Percentiles rank a stretch among this genome's conserved stretches.
Conservation (phyloP, 2,329 filamentous ascomycete genomes). For the Ascomycota sp. region DNA sequence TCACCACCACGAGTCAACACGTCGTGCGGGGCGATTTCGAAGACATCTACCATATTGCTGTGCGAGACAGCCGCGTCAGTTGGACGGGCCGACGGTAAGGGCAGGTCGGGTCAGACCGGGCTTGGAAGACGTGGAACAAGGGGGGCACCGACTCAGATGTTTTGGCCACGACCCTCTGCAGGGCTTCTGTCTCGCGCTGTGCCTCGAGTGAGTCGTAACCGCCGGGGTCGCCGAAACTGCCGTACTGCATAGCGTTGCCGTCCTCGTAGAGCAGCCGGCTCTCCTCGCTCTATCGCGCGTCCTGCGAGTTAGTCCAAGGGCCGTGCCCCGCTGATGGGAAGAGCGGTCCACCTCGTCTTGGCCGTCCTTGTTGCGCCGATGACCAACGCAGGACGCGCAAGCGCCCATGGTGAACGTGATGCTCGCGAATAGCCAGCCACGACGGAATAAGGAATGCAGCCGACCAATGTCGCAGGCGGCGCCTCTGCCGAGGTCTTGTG, state of each 20-base stretch:
- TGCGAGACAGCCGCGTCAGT: slow-evolving; percentile 1
- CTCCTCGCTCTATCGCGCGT: slow-evolving; percentile 28
- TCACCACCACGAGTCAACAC: slow-evolving; percentile 14
- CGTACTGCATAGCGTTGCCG: slow-evolving; percentile 36
- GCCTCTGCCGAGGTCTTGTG: background rate
- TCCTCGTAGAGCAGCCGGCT: slow-evolving; percentile 41
- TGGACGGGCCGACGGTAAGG: no score
- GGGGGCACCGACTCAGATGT: slow-evolving; percentile 35
- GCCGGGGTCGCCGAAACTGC: slow-evolving; percentile 38
- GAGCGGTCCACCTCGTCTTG: slow-evolving; percentile 31
- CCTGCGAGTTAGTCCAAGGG: slow-evolving; percentile 1
- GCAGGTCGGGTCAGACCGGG: no score
- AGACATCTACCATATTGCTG: slow-evolving; percentile 49
- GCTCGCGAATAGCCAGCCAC: no score
- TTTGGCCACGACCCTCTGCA: slow-evolving; percentile 41
- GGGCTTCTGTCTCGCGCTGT: slow-evolving; percentile 42
- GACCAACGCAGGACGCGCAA: slow-evolving; percentile 40
- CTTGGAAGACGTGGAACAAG: background rate
- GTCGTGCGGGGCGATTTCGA: slow-evolving; percentile 39
- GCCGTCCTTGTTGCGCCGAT: slow-evolving; percentile 24
- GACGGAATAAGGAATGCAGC: no score
- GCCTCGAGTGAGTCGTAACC: slow-evolving; percentile 39
- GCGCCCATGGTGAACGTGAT: slow-evolving; percentile 38
- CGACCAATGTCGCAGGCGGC: background rate
- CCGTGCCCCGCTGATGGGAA: background rate